Evolutionary conservation across 2,329 filamentous ascomycete species (phyloP), one percentile per base, ranked within the genome.

Genomic region (Cladophialophora yegresii): DNA sequence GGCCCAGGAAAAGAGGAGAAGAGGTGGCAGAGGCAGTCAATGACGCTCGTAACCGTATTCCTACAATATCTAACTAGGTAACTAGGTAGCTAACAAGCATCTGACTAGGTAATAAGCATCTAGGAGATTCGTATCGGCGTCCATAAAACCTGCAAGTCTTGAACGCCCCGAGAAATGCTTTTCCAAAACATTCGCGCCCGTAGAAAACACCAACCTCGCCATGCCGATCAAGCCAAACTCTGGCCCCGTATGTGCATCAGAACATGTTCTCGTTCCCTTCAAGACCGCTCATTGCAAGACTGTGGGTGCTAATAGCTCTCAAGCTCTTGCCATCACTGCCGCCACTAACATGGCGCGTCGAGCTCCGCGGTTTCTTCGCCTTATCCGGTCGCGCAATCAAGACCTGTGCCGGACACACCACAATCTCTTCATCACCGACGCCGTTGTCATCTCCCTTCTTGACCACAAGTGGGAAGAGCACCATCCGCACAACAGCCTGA

Each of bases 391-490:
- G 76, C 30, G 89, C 89, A 50, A 97, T 86, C 66, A 98, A 85
- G 40, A 99, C 95, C 77, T 98, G 93, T 6, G 96, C 95, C 9
- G 93, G 93, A 74, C 90, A 96, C 51, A 99, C 92, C 54, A 98
- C 93, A 69, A 96, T 91, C 81, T 98, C 93, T 70, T 97, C 92
- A 61, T 97, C 92, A 61, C 93, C 93, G 59, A 89, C 84, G 26
- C 93, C 95, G 47, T 83, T 82, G 75, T 98, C 93, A 73, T 96
- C 91, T 59, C 93, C 93, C 81, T 95, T 96, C 81, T 96, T 96
- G 72, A 98, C 91, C 20, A 99, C 93, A 1, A 98, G 84, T 9
- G 96, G 96, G 82, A 99, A 99, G 47, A 99, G 85, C 1, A 99
- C 93, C 67, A 96, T 86, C 70, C 95, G 90, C 47, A 99, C 92